Evolutionary conservation across 768 basidiomycete genomes (phyloP), one percentile per base, ranked within the genome.

Genomic region (Leccinellum luteum): DNA sequence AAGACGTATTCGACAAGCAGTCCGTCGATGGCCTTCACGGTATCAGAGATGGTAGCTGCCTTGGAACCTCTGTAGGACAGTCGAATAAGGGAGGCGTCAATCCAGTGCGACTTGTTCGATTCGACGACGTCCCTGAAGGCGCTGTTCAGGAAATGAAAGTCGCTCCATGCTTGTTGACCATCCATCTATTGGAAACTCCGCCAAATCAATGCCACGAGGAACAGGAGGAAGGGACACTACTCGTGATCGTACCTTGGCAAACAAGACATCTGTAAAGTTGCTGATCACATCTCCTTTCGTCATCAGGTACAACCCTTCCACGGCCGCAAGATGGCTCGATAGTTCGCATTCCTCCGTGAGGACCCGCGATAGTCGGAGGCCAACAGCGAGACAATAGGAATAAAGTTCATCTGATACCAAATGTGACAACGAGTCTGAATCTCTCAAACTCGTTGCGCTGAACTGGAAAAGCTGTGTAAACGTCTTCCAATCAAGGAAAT

Each of bases 111-210:
- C 6, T 74, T 63, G 55, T 76, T 78, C 17, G 82, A 76, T 60
- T 83, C 79, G 35, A 86, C 76, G 28, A 87, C 79, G 51, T 92
- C 88, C 19, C 77, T 76, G 67, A 94, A 91, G 10, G 86, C 84
- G 28, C 83, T 86, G 64, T 93, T 93, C 54, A 93, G 69, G 71
- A 89, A 90, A 73, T 94, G 92, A 67, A 90, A 91, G 66, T 93
- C 92, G 48, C 73, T 79, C 91, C 91, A 94, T 34, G 74, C 66
- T 65, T 87, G 84, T 48, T 80, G 76, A n/a, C 75, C 75, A 61
- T 93, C 89, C 83, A 92, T 91, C 90, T 92, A 38, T 2, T 9
- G n/a, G 38, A 54, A 45, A 45, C 17, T 3, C 14, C 34, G 19
- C 44, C 0, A 25, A 52, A 31, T 47, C 25, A 51, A 53, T 19